Evolutionary conservation across 2,329 filamentous ascomycete genomes (phyloP).

Genomic region (Aspergillus chevalieri): DNA sequence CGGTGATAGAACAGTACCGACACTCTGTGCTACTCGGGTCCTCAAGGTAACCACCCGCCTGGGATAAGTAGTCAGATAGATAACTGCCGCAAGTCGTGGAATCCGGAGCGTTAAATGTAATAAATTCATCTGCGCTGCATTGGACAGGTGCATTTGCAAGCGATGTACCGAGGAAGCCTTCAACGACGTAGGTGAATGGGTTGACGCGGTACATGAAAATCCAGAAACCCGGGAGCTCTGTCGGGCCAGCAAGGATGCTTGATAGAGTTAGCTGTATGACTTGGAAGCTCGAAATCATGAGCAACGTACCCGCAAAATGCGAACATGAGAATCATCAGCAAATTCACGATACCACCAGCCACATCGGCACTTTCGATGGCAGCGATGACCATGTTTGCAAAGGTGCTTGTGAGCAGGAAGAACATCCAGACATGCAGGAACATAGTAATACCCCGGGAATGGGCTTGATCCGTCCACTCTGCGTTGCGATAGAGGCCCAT

Average conservation of each 20-base stretch:
- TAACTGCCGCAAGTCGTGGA: background rate
- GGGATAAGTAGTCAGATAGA: background rate
- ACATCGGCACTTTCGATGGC: too few relatives aligned
- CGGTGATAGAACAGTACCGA: background rate
- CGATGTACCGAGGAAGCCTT: background rate
- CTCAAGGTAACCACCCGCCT: too few relatives aligned
- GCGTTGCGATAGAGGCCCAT: slow-evolving; percentile 45
- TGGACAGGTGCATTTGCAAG: background rate
- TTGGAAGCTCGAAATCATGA: too few relatives aligned
- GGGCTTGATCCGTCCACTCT: slow-evolving; percentile 31
- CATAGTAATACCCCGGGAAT: slow-evolving; percentile 3
- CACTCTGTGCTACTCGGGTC: background rate
- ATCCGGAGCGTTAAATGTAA: background rate
- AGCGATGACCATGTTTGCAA: too few relatives aligned
- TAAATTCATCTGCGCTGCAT: background rate
- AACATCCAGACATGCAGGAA: background rate
- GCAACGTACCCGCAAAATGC: too few relatives aligned
- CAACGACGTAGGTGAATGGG: slow-evolving; percentile 3
- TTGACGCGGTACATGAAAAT: slow-evolving; percentile 6
- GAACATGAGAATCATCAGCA: too few relatives aligned
- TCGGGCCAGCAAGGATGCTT: too few relatives aligned
- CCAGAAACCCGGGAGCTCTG: slow-evolving; percentile 4
- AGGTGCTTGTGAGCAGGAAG: too few relatives aligned
- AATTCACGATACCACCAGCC: too few relatives aligned
- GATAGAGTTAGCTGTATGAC: too few relatives aligned